Evolutionary conservation across 805 yeast genomes (phyloP).

Genomic region (Cyberlindnera euphorbiae): DNA sequence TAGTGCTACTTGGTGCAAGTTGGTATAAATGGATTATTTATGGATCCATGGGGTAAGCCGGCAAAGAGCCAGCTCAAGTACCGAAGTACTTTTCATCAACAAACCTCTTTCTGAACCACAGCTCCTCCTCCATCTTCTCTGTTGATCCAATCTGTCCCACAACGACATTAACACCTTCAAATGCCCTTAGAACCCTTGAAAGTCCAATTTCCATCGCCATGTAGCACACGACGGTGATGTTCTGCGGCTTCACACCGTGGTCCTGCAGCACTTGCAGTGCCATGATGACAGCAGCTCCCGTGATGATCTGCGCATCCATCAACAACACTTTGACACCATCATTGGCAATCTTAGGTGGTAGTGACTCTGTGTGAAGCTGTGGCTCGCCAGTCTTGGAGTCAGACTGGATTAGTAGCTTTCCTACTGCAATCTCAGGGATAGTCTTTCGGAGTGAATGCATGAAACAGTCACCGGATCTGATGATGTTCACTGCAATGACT

Average conservation of each 20-base stretch:
- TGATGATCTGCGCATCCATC: constrained; percentile 81
- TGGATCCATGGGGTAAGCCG: too few species aligned
- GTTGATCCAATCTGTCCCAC: constrained; percentile 60
- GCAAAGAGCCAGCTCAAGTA: too few species aligned
- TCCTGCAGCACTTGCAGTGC: constrained; percentile 84
- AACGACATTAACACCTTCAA: constrained; percentile 54
- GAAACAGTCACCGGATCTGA: constrained; percentile 92
- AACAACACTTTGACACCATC: constrained; percentile 47
- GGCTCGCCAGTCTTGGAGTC: constrained; percentile 93
- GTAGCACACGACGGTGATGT: constrained; percentile 67
- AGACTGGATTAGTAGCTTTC: constrained; percentile 82
- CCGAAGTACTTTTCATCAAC: constrained; percentile 80
- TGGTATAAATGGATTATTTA: too few species aligned
- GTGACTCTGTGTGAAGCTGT: constrained; percentile 72
- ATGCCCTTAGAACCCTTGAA: constrained; percentile 67
- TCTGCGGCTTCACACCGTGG: constrained; percentile 58
- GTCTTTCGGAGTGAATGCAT: constrained; percentile 72
- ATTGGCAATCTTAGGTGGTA: constrained; percentile 44
- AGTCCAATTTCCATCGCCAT: constrained; percentile 77
- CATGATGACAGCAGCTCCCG: constrained; percentile 95
- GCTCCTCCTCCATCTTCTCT: constrained; percentile 42
- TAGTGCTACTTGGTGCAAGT: too few species aligned
- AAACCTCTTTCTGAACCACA: constrained; percentile 63
- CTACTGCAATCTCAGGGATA: constrained; percentile 72
- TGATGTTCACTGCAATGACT: constrained; percentile 69